Evolutionary conservation across 306 rosid species (phyloP), one percentile per base, ranked within the genome.

Genomic region (Cucurbita pepo): DNA sequence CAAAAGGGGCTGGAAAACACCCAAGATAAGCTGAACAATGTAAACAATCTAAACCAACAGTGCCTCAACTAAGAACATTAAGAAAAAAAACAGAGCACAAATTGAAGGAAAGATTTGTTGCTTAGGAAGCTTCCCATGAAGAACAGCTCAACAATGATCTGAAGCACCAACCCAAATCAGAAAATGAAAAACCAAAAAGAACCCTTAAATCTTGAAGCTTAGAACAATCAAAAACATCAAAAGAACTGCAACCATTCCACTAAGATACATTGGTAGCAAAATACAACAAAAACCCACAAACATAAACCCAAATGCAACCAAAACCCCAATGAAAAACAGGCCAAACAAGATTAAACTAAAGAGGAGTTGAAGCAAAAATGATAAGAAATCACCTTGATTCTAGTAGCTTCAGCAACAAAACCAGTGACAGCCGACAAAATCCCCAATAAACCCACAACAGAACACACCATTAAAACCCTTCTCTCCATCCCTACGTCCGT

Each of bases 391-490:
- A 90, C 98, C 98, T 90, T 90, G 75, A 90, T 86, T 78, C 96
- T 77, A 5, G 91, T 92, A 5, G 73, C 96, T 77, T 92, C 98
- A 0, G 96, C 98, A 82, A 45, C 93, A 77, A 92, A 88, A 47
- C 90, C 88, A 56, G 96, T 82, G 15, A 89, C 91, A 72, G 91
- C 96, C 1, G 98, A 81, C 44, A 90, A 76, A 4, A 92, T 78
- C 18, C 90, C 96, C 75, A 92, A 72, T 53, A 92, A 84, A 40
- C 84, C 96, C 58, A 83, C 96, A 0, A 77, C 77, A 38, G 84
- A 71, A 65, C 91, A 83, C 36, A 92, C 85, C 5, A 77, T 1
- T 22, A 87, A 13, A 57, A 53, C 82, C 80, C 82, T 92, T 77
- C 58, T 88, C 90, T 88, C 95, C 97, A 90, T 89, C 48, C 69